Evolutionary conservation across 2,329 filamentous ascomycete genomes (phyloP).

Genomic region (Cladosporium sp.): DNA sequence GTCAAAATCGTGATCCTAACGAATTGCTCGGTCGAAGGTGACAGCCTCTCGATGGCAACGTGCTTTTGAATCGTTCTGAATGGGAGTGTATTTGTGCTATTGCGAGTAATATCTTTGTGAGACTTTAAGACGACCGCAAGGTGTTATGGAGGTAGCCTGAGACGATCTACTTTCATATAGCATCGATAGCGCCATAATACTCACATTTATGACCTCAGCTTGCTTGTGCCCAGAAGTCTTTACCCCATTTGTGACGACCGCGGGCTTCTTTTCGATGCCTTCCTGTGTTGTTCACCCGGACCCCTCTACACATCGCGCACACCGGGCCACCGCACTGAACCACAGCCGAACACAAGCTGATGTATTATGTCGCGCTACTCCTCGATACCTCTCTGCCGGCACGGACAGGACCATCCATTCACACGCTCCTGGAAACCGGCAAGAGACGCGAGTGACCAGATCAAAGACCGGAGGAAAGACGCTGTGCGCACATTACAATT

Average conservation of each 20-base stretch:
- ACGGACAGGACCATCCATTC: not conserved
- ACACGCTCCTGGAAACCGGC: not conserved
- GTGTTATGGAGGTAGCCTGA: too few species aligned
- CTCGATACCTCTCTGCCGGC: not conserved
- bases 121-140: not conserved
- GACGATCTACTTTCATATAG: not conserved
- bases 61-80: too few species aligned
- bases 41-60: not conserved
- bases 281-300: too few species aligned
- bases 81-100: not conserved
- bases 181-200: not conserved
- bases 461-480: not conserved
- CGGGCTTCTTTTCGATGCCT: not conserved
- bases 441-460: not conserved
- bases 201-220: not conserved
- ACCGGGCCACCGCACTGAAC: too few species aligned
- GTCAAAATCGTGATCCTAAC: not conserved
- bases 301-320: not conserved
- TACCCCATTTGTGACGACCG: not conserved
- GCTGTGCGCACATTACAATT: not conserved
- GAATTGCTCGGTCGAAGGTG: not conserved
- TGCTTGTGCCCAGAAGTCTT: not conserved
- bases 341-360: not conserved
- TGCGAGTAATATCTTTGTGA: not conserved
- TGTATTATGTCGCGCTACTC: not conserved